Evolutionary conservation across 345 rosid genomes (phyloP).

Genomic region (Angophora floribunda): DNA sequence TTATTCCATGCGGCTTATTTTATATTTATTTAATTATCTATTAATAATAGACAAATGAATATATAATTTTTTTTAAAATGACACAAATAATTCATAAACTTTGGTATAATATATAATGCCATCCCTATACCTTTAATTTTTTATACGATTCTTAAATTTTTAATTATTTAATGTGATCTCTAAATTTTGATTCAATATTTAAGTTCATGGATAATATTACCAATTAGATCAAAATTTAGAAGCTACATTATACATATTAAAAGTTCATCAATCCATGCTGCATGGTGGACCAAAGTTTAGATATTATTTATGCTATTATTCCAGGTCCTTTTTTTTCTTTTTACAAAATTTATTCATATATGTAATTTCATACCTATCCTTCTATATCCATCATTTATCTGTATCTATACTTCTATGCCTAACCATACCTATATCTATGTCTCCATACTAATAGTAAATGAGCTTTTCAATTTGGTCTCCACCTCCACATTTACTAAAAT

Average conservation of each 20-base stretch:
- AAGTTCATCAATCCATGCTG: too few species aligned
- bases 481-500: neutral
- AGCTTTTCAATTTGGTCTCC: neutral
- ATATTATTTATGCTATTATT: too few species aligned
- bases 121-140: too few species aligned
- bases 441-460: neutral
- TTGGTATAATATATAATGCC: too few species aligned
- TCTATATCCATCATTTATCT: neutral
- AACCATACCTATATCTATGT: neutral
- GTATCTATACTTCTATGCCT: neutral
- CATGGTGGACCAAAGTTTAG: too few species aligned
- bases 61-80: neutral
- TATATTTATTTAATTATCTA: neutral
- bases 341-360: too few species aligned
- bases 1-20: neutral
- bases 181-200: too few species aligned
- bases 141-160: too few species aligned
- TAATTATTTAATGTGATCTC: too few species aligned
- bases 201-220: rapidly evolving
- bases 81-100: neutral
- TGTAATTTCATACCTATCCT: neutral
- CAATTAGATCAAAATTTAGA: too few species aligned
- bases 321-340: neutral
- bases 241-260: too few species aligned
- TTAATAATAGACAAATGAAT: neutral